These are phyloP conservation scores for Globisporangium nagaii DNA, from an alignment of 352 stramenopile genomes.

Conservation along the genomic window DNA sequence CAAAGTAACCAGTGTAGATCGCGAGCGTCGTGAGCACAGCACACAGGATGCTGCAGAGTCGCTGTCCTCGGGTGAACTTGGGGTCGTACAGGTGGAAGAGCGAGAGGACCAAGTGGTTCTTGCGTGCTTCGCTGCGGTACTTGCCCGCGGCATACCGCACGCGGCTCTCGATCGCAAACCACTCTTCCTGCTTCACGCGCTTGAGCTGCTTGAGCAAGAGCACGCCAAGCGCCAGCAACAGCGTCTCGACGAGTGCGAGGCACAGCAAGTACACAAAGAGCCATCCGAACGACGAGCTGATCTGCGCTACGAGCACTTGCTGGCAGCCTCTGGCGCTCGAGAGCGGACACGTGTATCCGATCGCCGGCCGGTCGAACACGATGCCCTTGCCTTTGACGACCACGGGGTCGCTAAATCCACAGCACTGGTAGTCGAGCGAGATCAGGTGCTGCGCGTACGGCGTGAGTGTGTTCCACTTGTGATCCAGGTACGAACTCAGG, in stretches of 20 bases:
- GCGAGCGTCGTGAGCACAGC: slow-evolving; percentile 35
- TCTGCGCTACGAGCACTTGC: slow-evolving; percentile 18
- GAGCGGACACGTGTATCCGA: slow-evolving; percentile 35
- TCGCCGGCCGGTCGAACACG: slow-evolving; percentile 37
- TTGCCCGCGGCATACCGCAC: slow-evolving; percentile 48
- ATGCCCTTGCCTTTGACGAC: slow-evolving; percentile 23
- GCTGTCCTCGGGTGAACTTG: slow-evolving; percentile 56
- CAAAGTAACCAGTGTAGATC: slow-evolving; percentile 44
- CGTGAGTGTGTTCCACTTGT: slow-evolving; percentile 29
- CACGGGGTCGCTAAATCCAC: slow-evolving; percentile 44
- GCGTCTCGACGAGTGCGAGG: slow-evolving; percentile 28
- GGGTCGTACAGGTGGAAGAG: slow-evolving; percentile 40
- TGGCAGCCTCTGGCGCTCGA: slow-evolving; percentile 31
- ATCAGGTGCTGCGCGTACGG: slow-evolving; percentile 25
- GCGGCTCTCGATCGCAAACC: slow-evolving; percentile 41
- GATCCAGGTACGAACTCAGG: slow-evolving; percentile 30
- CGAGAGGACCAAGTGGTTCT: slow-evolving; percentile 44
- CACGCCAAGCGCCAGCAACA: slow-evolving; percentile 15
- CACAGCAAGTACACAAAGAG: slow-evolving; percentile 36
- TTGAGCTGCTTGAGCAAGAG: slow-evolving; percentile 25
- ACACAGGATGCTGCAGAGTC: slow-evolving; percentile 43
- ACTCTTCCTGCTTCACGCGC: slow-evolving; percentile 27
- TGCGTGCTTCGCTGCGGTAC: slow-evolving; percentile 41
- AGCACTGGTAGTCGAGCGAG: slow-evolving; percentile 41
- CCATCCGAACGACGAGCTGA: slow-evolving; percentile 36